Conservation (phyloP, 2,329 filamentous ascomycete genomes). For the Alternaria hordeiaustralica region DNA sequence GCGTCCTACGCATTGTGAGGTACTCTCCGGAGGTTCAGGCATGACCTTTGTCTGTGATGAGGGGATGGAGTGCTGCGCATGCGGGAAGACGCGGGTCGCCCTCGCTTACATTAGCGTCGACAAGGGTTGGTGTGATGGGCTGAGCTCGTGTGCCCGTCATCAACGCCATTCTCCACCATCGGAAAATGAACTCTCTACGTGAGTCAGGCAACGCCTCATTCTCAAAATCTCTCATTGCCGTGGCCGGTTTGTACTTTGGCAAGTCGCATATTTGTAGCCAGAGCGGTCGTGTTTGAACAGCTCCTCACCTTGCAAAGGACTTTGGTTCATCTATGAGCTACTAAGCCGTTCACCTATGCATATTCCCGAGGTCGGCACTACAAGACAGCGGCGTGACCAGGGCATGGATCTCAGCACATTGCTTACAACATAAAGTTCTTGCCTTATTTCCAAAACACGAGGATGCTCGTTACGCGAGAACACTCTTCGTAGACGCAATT, state of each 20-base stretch:
- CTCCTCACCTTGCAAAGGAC: neutral
- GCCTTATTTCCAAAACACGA: neutral
- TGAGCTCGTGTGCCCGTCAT: neutral
- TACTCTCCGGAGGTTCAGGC: neutral
- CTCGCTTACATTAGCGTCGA: neutral
- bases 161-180: neutral
- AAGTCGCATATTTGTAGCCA: neutral
- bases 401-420: neutral
- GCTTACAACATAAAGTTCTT: neutral
- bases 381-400: neutral
- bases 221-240: neutral
- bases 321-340: neutral
- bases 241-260: neutral
- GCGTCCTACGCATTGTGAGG: slow-evolving; percentile 59
- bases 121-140: neutral
- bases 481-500: neutral
- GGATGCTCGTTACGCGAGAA: neutral
- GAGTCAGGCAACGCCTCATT: neutral
- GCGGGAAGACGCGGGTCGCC: neutral
- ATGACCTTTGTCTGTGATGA: neutral
- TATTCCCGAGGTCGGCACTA: neutral
- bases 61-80: neutral
- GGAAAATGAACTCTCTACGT: neutral
- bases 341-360: neutral
- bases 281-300: neutral